Conservation (phyloP, 2,329 filamentous ascomycete genomes). For the Calycina marina region DNA sequence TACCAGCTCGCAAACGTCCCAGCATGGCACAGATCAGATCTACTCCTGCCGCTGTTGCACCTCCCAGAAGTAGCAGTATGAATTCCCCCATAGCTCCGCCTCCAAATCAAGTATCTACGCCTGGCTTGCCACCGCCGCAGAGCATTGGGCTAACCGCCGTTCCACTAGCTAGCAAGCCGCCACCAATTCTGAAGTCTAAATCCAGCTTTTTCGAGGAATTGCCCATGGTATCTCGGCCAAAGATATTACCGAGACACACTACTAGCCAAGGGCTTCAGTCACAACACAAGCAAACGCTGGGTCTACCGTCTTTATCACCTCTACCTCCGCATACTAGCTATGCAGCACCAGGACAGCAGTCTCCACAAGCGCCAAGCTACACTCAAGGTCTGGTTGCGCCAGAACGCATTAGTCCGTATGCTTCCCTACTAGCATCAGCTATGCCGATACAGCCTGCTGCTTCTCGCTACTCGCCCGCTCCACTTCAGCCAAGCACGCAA, state of each 20-base stretch:
- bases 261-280: conserved; percentile 12
- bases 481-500: conserved; percentile 26
- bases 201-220: conserved; percentile 61
- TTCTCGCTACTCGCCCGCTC: conserved; percentile 45
- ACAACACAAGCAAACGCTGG: conserved; percentile 8
- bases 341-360: conserved; percentile 7
- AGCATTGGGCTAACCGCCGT: conserved; percentile 6
- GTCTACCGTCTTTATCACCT: conserved; percentile 6
- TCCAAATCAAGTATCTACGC: conserved; percentile 9
- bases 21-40: conserved; percentile 32
- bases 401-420: conserved; percentile 21
- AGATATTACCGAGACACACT: conserved; percentile 40
- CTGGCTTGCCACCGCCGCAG: conserved; percentile 14
- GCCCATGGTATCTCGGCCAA: conserved; percentile 46
- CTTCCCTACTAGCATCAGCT: conserved; percentile 14
- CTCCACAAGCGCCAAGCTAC: conserved; percentile 7
- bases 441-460: conserved; percentile 22
- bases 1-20: conserved; percentile 51
- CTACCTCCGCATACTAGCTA: conserved; percentile 1
- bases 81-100: conserved; percentile 4
- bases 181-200: conserved; percentile 21
- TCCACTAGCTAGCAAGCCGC: conserved; percentile 3
- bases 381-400: conserved; percentile 19
- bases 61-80: conserved; percentile 20
- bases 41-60: conserved; percentile 9